Evolutionary conservation across 371 early-diverging fungal genomes (phyloP).

Genomic region (Circinella minor): DNA sequence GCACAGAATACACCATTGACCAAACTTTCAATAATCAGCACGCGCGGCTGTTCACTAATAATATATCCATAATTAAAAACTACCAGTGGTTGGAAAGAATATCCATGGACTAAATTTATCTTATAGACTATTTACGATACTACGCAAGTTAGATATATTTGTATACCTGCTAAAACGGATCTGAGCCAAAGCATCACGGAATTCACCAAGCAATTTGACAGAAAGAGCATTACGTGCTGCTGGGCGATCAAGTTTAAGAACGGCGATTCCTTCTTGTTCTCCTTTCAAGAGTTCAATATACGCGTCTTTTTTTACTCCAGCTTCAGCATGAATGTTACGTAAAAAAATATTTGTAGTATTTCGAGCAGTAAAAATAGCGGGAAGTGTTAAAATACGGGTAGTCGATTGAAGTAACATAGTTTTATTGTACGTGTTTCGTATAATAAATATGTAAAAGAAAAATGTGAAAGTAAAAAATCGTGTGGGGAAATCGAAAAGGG

Average conservation of each 20-base stretch:
- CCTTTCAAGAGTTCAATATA: constrained; percentile 66
- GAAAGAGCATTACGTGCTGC: constrained; percentile 91
- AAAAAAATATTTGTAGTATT: neutral
- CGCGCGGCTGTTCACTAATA: constrained; percentile 65
- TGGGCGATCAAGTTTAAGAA: constrained; percentile 87
- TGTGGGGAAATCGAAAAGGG: neutral
- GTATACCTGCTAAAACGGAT: constrained; percentile 68
- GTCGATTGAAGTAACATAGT: constrained; percentile 3
- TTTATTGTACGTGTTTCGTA: neutral
- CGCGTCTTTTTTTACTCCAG: constrained; percentile 54
- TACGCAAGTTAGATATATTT: neutral
- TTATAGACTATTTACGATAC: no score
- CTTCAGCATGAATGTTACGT: constrained; percentile 19
- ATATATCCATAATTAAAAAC: neutral
- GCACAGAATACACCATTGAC: constrained; percentile 93
- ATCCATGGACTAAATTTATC: no score
- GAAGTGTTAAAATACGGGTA: neutral
- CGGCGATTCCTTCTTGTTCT: constrained; percentile 75
- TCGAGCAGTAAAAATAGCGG: neutral
- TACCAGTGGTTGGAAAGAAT: no score
- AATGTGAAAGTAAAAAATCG: neutral
- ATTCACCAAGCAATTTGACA: constrained; percentile 72
- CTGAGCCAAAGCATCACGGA: constrained; percentile 69
- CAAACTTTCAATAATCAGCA: constrained; percentile 79
- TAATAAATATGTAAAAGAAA: neutral